Evolutionary conservation across 1,284 basidiomycete species (phyloP), one percentile per base, ranked within the genome.

Genomic region (Rhodotorula sp.): DNA sequence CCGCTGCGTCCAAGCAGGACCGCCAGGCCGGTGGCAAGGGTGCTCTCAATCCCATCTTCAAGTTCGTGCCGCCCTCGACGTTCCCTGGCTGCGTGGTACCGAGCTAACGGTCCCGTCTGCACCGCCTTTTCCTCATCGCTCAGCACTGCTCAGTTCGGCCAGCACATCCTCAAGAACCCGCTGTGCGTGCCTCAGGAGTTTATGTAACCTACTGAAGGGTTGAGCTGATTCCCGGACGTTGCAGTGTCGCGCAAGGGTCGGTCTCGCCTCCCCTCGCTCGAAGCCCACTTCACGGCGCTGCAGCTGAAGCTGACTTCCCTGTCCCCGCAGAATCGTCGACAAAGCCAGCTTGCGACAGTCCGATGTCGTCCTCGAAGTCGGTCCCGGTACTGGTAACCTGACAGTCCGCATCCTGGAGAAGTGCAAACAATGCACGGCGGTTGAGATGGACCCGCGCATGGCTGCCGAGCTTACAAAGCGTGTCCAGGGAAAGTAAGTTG

Each of bases 381-480:
- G 95, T 79, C 96, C 96, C 19, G 96, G 96, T 82, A 99, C 96
- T 4, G 96, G 96, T 74, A 99, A 99, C 80, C 81, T 99, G 79
- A 99, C 96, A 0, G 89, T 97, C 24, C 85, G 90, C 77, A 99
- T 99, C 73, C 83, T 99, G 49, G 92, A 97, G 77, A 90, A 94
- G 81, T 91, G 91, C 71, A 94, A 95, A 79, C 89, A 90, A 83
- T 89, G 92, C 39, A 91, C 90, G 0, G 95, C 94, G 1, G 88
- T 98, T 39, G 96, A 99, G 81, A 96, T 98, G 92, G 96, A 99
- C 80, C 96, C 96, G 74, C 88, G 96, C 49, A 98, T 99, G 95
- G 95, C 94, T 27, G 94, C 94, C 57, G 95, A 99, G 80, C 86
- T 99, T 65, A 91, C 91, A 67, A 99, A 99, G 82, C 89, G 96